Evolutionary conservation across 1,139 yeast species (phyloP).

Genomic region (Diutina ranongensis): DNA sequence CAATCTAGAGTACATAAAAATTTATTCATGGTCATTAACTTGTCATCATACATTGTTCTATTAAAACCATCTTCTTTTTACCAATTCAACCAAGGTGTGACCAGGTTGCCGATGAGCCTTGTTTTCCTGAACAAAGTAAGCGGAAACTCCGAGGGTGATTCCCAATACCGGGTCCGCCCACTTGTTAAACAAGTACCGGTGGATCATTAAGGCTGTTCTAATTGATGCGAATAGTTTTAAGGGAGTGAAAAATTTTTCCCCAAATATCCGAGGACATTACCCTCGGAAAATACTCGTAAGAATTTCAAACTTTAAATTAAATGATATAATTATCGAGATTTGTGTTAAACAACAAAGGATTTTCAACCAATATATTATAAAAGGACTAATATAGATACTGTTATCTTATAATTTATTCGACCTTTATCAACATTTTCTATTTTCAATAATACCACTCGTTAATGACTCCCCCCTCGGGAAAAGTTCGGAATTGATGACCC

Average conservation of each 20-base stretch:
- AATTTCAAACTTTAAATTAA: too few relatives aligned
- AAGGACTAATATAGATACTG: too few relatives aligned
- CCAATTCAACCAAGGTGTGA: not conserved
- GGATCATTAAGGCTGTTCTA: not conserved
- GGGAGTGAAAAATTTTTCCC: not conserved
- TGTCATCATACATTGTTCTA: too few relatives aligned
- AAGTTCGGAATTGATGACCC: not conserved
- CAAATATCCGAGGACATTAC: not conserved
- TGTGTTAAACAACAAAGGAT: too few relatives aligned
- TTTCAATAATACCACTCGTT: too few relatives aligned
- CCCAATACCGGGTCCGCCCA: conserved; percentile 2
- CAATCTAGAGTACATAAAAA: not conserved
- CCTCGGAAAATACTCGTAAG: not conserved
- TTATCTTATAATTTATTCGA: too few relatives aligned
- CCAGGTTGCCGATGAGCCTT: not conserved
- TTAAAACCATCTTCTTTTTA: not conserved
- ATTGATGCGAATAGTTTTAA: too few relatives aligned
- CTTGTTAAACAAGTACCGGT: conserved; percentile 6
- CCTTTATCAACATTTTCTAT: too few relatives aligned
- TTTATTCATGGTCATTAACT: not conserved
- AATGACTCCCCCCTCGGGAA: too few relatives aligned
- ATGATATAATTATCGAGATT: too few relatives aligned
- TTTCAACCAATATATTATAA: too few relatives aligned
- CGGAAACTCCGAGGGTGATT: not conserved
- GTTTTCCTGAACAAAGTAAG: not conserved